Percentiles rank a stretch among this genome's conserved stretches.
phyloP scores from a whole-genome alignment of 768 basidiomycete species.

The Leccinellum luteum region DNA sequence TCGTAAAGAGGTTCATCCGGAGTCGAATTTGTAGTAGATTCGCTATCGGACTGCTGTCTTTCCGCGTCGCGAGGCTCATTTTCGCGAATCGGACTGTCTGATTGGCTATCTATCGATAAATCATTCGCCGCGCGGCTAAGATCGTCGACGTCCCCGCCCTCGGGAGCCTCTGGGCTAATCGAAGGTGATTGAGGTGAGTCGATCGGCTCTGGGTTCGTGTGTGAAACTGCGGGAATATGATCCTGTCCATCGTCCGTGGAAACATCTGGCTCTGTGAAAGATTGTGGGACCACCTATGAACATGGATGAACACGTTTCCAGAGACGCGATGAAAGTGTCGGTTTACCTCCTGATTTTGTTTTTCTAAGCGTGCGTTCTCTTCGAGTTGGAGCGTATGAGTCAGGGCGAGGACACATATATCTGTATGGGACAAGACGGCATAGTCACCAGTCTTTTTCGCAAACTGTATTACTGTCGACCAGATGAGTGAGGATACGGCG shows the following conservation, averaged over 20 bases:
- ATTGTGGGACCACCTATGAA: slow-evolving; percentile 8
- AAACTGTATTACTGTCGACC: slow-evolving; percentile 70
- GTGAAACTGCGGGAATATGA: not conserved
- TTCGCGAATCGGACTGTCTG: slow-evolving; percentile 3
- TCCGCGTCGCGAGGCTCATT: slow-evolving; percentile 35
- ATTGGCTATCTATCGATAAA: slow-evolving; percentile 14
- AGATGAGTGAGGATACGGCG: slow-evolving; percentile 13
- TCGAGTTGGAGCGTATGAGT: slow-evolving; percentile 73
- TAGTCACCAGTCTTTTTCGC: slow-evolving; percentile 98
- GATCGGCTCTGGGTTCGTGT: not conserved
- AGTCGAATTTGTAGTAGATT: slow-evolving; percentile 8
- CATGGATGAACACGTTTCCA: not conserved
- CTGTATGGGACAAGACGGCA: slow-evolving; percentile 84
- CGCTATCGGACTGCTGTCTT: slow-evolving; percentile 22
- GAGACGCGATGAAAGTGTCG: slow-evolving; percentile 4
- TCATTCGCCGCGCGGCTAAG: slow-evolving; percentile 10
- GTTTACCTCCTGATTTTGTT: slow-evolving; percentile 30
- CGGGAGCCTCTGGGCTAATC: not conserved
- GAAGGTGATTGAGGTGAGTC: not conserved
- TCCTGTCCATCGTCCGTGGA: slow-evolving; percentile 6
- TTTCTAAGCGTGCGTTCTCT: slow-evolving; percentile 32
- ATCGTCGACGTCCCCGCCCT: slow-evolving; percentile 1
- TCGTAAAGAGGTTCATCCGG: slow-evolving; percentile 51
- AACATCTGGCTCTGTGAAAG: not conserved
- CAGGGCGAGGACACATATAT: slow-evolving; percentile 88